These are phyloP conservation scores for Metschnikowia baotianmanensis DNA, from an alignment of 805 yeast genomes.

Conservation along the genomic window DNA sequence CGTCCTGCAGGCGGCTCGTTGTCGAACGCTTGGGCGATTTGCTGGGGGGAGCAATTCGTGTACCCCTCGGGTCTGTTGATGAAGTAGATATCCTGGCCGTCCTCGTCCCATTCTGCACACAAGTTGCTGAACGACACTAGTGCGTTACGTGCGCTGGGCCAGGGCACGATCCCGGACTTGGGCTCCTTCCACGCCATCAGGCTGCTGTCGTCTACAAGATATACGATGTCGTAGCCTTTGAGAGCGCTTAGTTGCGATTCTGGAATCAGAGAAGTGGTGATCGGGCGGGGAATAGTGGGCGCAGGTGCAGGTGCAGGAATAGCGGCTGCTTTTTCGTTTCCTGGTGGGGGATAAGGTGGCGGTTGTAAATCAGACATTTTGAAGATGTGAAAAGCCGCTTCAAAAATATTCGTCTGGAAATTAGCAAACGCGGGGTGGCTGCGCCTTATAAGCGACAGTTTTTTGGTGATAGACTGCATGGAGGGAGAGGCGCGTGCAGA, in stretches of 20 bases:
- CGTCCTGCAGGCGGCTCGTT: slow-evolving; percentile 12
- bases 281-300: slow-evolving; percentile 10
- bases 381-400: no score
- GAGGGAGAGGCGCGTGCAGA: no score
- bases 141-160: slow-evolving; percentile 16
- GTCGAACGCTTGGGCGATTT: slow-evolving; percentile 13
- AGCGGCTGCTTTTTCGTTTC: no score
- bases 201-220: slow-evolving; percentile 17
- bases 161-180: slow-evolving; percentile 14
- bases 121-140: slow-evolving; percentile 13
- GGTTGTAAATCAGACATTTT: no score
- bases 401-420: no score
- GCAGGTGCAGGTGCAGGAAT: neutral
- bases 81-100: slow-evolving; percentile 19
- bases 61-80: slow-evolving; percentile 10
- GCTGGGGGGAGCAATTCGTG: slow-evolving; percentile 11
- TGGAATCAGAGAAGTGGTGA: slow-evolving; percentile 10
- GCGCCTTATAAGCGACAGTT: no score
- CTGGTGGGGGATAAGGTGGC: no score
- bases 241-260: slow-evolving; percentile 15
- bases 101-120: slow-evolving; percentile 18
- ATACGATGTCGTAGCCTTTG: slow-evolving; percentile 16
- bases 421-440: no score
- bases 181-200: slow-evolving; percentile 17
- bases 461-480: no score